Base-by-base conservation (phyloP, 306 rosid species). In the Luffa aegyptiaca region DNA sequence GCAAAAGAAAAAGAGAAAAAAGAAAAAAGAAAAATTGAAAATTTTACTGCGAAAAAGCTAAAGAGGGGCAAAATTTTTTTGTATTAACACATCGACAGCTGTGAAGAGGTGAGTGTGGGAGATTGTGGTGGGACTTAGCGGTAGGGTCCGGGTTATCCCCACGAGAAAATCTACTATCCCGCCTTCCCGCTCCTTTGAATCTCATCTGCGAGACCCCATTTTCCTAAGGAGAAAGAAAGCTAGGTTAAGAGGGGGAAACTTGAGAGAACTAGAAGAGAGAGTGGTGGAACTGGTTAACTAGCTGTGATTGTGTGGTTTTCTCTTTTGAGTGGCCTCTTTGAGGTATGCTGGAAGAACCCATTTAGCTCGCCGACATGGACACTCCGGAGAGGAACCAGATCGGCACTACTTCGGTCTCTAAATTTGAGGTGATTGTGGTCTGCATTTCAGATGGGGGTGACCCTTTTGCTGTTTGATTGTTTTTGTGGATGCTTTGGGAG, bases 381-480 rank as follows among this genome's bases (percentile, higher is more conserved):
- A 91, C 97, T 6, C 97, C 96, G 33, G 94, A 93, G 90, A 92
- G 90, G 85, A 90, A 82, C 84, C 87, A 89, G 91, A 86, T 88
- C 90, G 90, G 90, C 76, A 39, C 94, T 77, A 57, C 97, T 66
- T 63, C 98, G 37, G 53, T 65, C 56, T 73, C 94, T 39, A 82
- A 81, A 58, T 87, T 92, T 75, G 93, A 94, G 96, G 98, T 92
- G 57, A 62, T 58, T 26, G 11, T 81, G 39, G 12, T 80, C 44
- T 5, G 53, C 26, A 41, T 80, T 77, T 69, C 36, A 77, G 62
- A 55, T 21, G 21, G 76, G 39, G 41, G 4, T 21, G 55, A 13
- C 76, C 57, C 76, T 46, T 33, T 59, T 31, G 48, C 75, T 66
- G 51, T 48, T 12, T 36, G 14, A 17, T 75, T 48, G 53, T 5